Evolutionary conservation across 1,284 basidiomycete genomes (phyloP).

Genomic region (Afroboletus lepidellus): DNA sequence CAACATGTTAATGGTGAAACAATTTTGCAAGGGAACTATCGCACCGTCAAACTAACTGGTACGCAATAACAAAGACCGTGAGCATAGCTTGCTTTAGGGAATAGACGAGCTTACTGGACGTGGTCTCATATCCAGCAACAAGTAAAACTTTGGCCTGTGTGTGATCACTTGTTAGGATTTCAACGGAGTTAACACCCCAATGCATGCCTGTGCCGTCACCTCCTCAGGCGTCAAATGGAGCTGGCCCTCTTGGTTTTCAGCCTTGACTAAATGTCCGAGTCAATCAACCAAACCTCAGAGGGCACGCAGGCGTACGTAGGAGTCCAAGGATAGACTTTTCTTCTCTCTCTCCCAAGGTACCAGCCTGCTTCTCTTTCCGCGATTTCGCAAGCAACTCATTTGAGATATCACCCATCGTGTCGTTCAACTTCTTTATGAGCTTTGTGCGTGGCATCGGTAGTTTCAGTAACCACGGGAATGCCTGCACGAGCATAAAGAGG

Average conservation of each 20-base stretch:
- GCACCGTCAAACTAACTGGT: slow-evolving; percentile 26
- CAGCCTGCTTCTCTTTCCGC: slow-evolving; percentile 40
- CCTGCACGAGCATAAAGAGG: slow-evolving; percentile 41
- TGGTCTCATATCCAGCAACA: slow-evolving; percentile 33
- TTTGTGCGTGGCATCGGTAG: slow-evolving; percentile 44
- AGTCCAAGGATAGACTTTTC: slow-evolving; percentile 50
- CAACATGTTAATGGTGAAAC: too few relatives aligned
- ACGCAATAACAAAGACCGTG: too few relatives aligned
- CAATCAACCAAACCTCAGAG: neutral
- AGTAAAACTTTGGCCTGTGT: slow-evolving; percentile 28
- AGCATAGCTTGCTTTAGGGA: neutral
- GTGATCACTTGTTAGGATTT: neutral
- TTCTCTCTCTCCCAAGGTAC: slow-evolving; percentile 28
- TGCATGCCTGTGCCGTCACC: slow-evolving; percentile 19
- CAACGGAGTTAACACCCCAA: neutral
- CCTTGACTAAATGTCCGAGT: slow-evolving; percentile 14
- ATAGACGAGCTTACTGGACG: slow-evolving; percentile 22
- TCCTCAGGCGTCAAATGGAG: slow-evolving; percentile 22
- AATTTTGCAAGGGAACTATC: too few relatives aligned
- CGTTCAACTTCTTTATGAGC: slow-evolving; percentile 38
- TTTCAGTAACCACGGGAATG: slow-evolving; percentile 43
- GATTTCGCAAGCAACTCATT: slow-evolving; percentile 45
- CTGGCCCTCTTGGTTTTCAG: slow-evolving; percentile 10
- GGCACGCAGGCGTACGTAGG: slow-evolving; percentile 11
- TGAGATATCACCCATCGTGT: slow-evolving; percentile 46